Evolutionary conservation across 257 asterid genomes (phyloP).

Genomic region (Forsythia suspensa): DNA sequence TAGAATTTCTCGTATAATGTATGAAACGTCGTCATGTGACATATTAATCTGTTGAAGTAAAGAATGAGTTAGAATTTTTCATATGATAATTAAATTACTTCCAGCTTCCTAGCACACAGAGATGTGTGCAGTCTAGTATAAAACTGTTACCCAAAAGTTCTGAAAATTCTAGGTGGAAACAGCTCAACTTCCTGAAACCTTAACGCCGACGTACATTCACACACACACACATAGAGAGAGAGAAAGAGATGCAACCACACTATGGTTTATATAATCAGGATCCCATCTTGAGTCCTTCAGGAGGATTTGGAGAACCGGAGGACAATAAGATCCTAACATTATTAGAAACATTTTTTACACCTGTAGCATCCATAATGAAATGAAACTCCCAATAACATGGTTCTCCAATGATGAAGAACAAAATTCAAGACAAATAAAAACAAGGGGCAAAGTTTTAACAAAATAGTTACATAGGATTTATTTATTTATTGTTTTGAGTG

Average conservation of each 20-base stretch:
- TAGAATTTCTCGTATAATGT: slow-evolving; percentile 8
- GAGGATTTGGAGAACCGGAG: neutral
- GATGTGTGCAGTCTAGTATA: neutral
- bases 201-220: neutral
- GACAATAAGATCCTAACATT: neutral
- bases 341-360: slow-evolving; percentile 4
- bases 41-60: slow-evolving; percentile 67
- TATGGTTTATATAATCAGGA: slow-evolving; percentile 15
- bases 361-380: slow-evolving; percentile 1
- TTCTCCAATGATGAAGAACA: slow-evolving; percentile 1
- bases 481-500: neutral
- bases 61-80: slow-evolving; percentile 12
- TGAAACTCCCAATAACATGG: neutral
- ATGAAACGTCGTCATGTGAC: slow-evolving; percentile 73
- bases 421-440: neutral
- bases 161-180: neutral
- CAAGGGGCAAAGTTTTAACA: neutral
- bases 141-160: neutral
- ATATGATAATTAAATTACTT: neutral
- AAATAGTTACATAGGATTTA: neutral
- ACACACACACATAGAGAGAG: neutral
- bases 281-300: neutral
- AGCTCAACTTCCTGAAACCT: slow-evolving; percentile 18
- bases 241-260: slow-evolving; percentile 2
- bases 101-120: neutral